These are phyloP conservation scores for Pseudozyma flocculosa DNA, from an alignment of 1,284 basidiomycete genomes.

Conservation along the genomic window DNA sequence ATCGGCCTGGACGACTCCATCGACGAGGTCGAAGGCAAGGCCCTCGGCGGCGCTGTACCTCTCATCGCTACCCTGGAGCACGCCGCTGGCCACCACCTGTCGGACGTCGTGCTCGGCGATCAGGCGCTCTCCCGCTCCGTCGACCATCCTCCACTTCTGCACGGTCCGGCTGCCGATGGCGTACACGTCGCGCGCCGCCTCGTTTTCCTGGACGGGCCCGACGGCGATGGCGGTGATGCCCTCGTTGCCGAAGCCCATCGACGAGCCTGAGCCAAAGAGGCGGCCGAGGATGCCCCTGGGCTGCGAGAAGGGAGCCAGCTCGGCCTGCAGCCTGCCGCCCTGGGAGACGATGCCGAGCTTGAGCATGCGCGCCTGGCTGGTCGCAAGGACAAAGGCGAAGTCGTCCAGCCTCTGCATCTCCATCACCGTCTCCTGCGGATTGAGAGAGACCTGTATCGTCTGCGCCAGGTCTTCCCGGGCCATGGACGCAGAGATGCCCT, in stretches of 20 bases:
- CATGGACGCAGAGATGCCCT: constrained; percentile 40
- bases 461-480: constrained; percentile 26
- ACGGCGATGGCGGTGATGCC: constrained; percentile 38
- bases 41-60: constrained; percentile 39
- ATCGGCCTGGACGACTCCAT: constrained; percentile 26
- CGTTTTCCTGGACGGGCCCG: constrained; percentile 14
- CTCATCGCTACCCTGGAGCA: constrained; percentile 30
- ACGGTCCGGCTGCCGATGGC: constrained; percentile 43
- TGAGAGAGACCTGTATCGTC: constrained; percentile 17
- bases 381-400: constrained; percentile 28
- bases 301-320: constrained; percentile 39
- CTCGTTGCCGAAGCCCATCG: constrained; percentile 24
- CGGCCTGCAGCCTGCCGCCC: constrained; percentile 36
- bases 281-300: constrained; percentile 46
- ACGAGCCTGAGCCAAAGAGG: constrained; percentile 39
- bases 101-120: constrained; percentile 52
- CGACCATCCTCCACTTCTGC: constrained; percentile 52
- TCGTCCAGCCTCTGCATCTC: constrained; percentile 32
- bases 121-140: constrained; percentile 41
- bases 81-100: constrained; percentile 38
- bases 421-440: constrained; percentile 23
- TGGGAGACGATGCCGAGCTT: constrained; percentile 29
- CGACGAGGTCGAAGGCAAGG: constrained; percentile 20
- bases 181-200: constrained; percentile 32
- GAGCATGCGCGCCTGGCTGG: constrained; percentile 39